Base-by-base conservation (phyloP, 805 yeast species). In the Barnettozyma botsteinii region DNA sequence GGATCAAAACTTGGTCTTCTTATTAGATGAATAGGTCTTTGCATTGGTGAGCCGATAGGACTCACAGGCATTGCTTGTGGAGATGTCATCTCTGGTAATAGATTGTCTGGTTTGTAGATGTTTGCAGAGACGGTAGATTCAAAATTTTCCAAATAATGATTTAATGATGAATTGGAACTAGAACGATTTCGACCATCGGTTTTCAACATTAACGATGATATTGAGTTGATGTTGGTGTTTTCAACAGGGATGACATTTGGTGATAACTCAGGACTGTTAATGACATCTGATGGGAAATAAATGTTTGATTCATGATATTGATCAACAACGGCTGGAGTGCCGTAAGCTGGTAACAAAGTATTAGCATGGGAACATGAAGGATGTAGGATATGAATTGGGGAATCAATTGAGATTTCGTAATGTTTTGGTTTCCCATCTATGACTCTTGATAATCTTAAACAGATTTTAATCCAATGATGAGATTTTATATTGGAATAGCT, bases 401-500 rank as follows among this genome's bases (percentile, higher is more conserved):
- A 85, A 61, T 93, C 99, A 41, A 93, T 91, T 43, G 87, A 80
- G 33, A 93, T 85, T 64, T 93, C 99, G 57, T 84, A 93, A 57
- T 88, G 97, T 57, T 89, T 93, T 33, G 95, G 69, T 56, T 85
- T 85, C 11, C 67, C 72, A 34, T 73, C 70, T 32, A 83, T 79
- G n/a, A 70, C 56, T 49, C 73, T 76, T 5, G 95, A 85, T 29
- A 93, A 67, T 37, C 98, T 66, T 38, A 93, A 64, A 47, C 95
- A 83, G 13, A 93, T 73, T 62, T 93, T 93, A 53, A 93, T 79
- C 97, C 98, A 93, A 63, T 93, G 99, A 53, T 85, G 91, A 7
- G 93, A 73, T 62, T 87, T 89, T 46, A 93, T 87, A 51, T 79
- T 79, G 19, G 73, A 76, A 50, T 73, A 81, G 3, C 85, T 77